Evolutionary conservation across 768 basidiomycete species (phyloP).

Genomic region (Pholiota molesta): DNA sequence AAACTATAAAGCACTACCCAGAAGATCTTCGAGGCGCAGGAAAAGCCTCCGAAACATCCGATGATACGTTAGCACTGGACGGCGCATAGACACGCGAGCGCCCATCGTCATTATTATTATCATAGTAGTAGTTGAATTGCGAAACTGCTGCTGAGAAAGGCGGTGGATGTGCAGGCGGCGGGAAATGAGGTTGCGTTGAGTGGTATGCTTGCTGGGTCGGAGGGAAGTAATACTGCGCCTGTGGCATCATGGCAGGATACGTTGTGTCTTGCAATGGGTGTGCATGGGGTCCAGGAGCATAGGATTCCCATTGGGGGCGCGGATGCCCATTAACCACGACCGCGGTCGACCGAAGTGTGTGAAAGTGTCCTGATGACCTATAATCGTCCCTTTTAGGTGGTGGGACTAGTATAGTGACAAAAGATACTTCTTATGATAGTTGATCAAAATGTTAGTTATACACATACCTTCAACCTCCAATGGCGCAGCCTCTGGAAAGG

Average conservation of each 20-base stretch:
- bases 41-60: not conserved
- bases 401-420: not conserved
- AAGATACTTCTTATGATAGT: not conserved
- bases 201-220: slow-evolving; percentile 15
- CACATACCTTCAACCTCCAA: slow-evolving; percentile 25
- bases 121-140: not conserved
- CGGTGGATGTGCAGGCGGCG: not conserved
- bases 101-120: not conserved
- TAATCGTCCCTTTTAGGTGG: not conserved
- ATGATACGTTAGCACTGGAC: not conserved
- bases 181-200: slow-evolving; percentile 10
- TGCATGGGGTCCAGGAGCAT: slow-evolving; percentile 10
- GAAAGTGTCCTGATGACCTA: not conserved
- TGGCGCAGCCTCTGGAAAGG: slow-evolving; percentile 18
- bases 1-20: not conserved
- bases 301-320: slow-evolving; percentile 12
- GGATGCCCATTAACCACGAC: not conserved
- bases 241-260: slow-evolving; percentile 28
- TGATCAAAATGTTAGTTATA: not conserved
- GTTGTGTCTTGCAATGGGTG: slow-evolving; percentile 17
- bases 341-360: not conserved
- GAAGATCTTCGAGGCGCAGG: not conserved
- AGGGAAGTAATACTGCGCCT: slow-evolving; percentile 24
- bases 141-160: not conserved
- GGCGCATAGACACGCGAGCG: not conserved